Evolutionary conservation across 306 rosid genomes (phyloP).

Genomic region (Cucurbita argyrosperma): DNA sequence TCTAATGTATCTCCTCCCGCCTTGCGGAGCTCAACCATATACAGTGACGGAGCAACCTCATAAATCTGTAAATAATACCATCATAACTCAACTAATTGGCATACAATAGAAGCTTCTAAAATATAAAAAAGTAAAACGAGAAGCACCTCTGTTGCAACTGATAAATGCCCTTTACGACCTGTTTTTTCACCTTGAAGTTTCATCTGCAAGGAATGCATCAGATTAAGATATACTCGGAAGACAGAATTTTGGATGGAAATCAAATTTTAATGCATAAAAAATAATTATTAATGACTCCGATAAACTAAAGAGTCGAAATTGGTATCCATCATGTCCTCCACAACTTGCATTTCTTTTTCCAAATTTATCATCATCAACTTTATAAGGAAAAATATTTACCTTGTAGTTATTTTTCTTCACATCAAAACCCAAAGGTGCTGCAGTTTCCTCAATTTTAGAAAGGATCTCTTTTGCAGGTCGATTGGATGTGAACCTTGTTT

Average conservation of each 20-base stretch:
- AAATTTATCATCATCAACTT: background rate
- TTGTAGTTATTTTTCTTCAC: slow-evolving; percentile 83
- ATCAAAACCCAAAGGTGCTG: slow-evolving; percentile 77
- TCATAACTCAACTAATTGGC: slow-evolving; percentile 3
- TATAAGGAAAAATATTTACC: slow-evolving; percentile 25
- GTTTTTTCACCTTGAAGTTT: slow-evolving; percentile 80
- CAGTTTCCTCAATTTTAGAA: slow-evolving; percentile 73
- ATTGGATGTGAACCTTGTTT: slow-evolving; percentile 88
- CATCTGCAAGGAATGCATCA: slow-evolving; percentile 25
- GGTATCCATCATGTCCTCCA: background rate
- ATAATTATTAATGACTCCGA: background rate
- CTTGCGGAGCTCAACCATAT: slow-evolving; percentile 91
- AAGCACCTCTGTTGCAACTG: slow-evolving; percentile 78
- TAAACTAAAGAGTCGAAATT: background rate
- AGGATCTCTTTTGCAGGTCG: slow-evolving; percentile 77
- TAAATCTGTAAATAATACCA: slow-evolving; percentile 37
- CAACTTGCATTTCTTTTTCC: background rate
- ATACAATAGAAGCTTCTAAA: background rate
- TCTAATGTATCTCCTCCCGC: slow-evolving; percentile 86
- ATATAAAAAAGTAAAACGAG: background rate
- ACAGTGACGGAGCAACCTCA: slow-evolving; percentile 89
- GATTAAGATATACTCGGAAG: background rate
- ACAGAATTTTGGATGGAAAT: background rate
- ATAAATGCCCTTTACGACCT: slow-evolving; percentile 87
- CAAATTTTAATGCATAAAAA: background rate